Percentiles rank a stretch among this genome's conserved stretches.
These are phyloP conservation scores for Penicillium palitans DNA, from an alignment of 2,329 filamentous ascomycete genomes.

Conservation along the genomic window DNA sequence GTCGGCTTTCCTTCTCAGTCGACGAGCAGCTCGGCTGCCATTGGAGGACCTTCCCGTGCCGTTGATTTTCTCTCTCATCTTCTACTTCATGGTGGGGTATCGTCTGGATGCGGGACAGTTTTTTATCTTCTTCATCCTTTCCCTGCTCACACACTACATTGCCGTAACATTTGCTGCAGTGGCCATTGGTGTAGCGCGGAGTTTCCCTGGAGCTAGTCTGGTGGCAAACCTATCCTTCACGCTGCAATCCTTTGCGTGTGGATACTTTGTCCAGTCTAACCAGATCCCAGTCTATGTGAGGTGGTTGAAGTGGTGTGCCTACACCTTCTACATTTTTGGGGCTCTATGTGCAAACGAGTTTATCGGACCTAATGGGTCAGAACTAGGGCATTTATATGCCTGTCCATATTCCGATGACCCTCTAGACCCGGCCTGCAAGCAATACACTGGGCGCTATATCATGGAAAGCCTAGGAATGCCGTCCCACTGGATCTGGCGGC, in stretches of 20 bases:
- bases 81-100: conserved; percentile 78
- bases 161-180: conserved; percentile 70
- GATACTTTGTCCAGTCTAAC: conserved; percentile 73
- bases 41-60: conserved; percentile 74
- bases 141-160: conserved; percentile 70
- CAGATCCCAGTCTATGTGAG: conserved; percentile 75
- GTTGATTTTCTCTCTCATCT: conserved; percentile 67
- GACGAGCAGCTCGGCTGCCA: conserved; percentile 66
- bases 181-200: conserved; percentile 64
- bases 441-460: conserved; percentile 69
- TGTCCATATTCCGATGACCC: conserved; percentile 66
- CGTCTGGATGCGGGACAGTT: conserved; percentile 64
- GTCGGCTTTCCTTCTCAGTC: conserved; percentile 67
- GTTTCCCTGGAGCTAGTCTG: conserved; percentile 69
- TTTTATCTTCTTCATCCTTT: conserved; percentile 69
- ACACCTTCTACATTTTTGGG: conserved; percentile 63
- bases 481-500: conserved; percentile 64
- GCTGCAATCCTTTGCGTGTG: conserved; percentile 71
- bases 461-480: conserved; percentile 70
- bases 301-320: conserved; percentile 63
- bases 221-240: conserved; percentile 73
- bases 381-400: conserved; percentile 66
- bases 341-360: conserved; percentile 74
- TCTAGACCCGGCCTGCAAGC: conserved; percentile 63
- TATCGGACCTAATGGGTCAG: conserved; percentile 35